Conservation (phyloP, 257 asterid species). For the Striga asiatica region DNA sequence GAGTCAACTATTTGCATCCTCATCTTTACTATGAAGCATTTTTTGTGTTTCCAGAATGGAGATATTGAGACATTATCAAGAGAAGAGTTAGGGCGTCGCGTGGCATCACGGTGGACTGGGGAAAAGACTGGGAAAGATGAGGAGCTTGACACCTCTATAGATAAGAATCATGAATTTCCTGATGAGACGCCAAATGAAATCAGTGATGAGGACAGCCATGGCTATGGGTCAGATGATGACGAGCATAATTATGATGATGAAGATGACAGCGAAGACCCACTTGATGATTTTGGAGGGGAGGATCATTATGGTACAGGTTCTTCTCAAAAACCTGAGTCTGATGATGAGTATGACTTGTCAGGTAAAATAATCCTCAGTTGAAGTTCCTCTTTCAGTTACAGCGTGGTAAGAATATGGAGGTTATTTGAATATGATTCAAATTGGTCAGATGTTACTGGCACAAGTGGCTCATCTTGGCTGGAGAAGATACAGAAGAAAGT, state of each 20-base stretch:
- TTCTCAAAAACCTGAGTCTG: conserved; percentile 46
- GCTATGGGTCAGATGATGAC: conserved; percentile 65
- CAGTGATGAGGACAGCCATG: conserved; percentile 47
- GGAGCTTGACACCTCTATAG: conserved; percentile 29
- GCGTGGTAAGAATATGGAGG: conserved; percentile 11
- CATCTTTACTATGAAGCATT: conserved; percentile 8
- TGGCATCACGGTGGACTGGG: conserved; percentile 95
- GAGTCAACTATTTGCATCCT: conserved; percentile 11
- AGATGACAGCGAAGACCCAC: conserved; percentile 34
- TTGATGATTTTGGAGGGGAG: conserved; percentile 44
- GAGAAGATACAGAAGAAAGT: conserved; percentile 75
- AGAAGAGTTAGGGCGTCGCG: conserved; percentile 89
- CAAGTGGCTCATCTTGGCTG: conserved; percentile 66
- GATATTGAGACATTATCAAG: conserved; percentile 58
- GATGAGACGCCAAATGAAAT: conserved; percentile 35
- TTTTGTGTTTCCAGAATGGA: conserved; percentile 40
- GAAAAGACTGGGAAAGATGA: conserved; percentile 48
- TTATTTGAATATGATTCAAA: conserved; percentile 18
- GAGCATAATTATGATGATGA: conserved; percentile 35
- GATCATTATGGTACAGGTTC: conserved; percentile 62
- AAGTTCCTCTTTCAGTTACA: conserved; percentile 11
- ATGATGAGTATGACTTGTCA: conserved; percentile 63
- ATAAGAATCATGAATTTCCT: conserved; percentile 31
- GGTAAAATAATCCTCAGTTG: conserved; percentile 30
- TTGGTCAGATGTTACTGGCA: conserved; percentile 43